Evolutionary conservation across 345 rosid genomes (phyloP).

Genomic region (Populus simonii): DNA sequence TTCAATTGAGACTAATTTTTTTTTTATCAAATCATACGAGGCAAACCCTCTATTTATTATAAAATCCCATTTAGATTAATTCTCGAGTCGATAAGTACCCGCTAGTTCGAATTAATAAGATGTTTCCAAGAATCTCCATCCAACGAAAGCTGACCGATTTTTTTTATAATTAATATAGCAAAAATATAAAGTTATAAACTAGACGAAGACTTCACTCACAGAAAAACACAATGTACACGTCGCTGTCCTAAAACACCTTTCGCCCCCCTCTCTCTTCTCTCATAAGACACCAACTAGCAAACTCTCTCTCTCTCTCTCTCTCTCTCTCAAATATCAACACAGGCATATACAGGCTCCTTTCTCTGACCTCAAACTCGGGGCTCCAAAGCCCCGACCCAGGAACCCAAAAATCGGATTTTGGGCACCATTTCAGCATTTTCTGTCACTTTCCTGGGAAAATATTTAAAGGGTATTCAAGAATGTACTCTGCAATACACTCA

Average conservation of each 20-base stretch:
- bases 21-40: too few species aligned
- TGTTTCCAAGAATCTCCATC: too few species aligned
- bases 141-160: too few species aligned
- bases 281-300: neutral
- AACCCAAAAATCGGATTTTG: neutral
- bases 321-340: neutral
- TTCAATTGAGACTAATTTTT: too few species aligned
- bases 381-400: constrained; percentile 1
- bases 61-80: too few species aligned
- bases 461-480: constrained; percentile 13
- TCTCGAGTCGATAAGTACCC: too few species aligned
- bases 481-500: constrained; percentile 77
- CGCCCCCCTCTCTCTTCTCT: neutral
- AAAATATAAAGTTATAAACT: neutral
- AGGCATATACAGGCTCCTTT: neutral
- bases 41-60: too few species aligned
- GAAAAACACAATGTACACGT: constrained; percentile 1
- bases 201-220: neutral
- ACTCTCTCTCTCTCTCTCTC: neutral
- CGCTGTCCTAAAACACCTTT: constrained; percentile 11
- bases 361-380: constrained; percentile 3
- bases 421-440: neutral
- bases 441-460: neutral
- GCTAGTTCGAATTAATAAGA: too few species aligned
- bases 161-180: too few species aligned